Evolutionary conservation across 495 filamentous ascomycete genomes (phyloP).

Genomic region (Penicillium cosmopolitanum): DNA sequence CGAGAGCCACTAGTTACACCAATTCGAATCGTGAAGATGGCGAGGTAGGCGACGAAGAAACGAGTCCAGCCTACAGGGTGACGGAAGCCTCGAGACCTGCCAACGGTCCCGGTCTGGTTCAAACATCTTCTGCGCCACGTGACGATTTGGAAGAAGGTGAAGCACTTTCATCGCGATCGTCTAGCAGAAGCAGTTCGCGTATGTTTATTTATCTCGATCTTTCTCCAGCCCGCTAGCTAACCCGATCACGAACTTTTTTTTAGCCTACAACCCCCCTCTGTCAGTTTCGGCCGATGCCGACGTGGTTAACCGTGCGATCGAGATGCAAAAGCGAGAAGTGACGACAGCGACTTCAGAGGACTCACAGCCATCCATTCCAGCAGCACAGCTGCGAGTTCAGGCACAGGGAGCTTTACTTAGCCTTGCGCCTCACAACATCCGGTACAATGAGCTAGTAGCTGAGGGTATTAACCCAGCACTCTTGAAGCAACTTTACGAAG

Average conservation of each 20-base stretch:
- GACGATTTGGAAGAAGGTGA: constrained; percentile 36
- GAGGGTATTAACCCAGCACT: constrained; percentile 70
- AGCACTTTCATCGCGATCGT: constrained; percentile 28
- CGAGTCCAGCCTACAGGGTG: not conserved
- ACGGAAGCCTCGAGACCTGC: not conserved
- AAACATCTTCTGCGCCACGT: constrained; percentile 4
- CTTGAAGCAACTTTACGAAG: constrained; percentile 65
- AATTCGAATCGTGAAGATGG: constrained; percentile 64
- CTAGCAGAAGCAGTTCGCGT: constrained; percentile 44
- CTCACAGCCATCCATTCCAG: constrained; percentile 22
- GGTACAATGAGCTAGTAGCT: constrained; percentile 67
- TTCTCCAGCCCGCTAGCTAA: constrained; percentile 23
- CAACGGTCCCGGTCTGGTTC: not conserved
- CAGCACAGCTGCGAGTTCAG: constrained; percentile 61
- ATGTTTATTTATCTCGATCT: constrained; percentile 13
- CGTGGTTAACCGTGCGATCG: constrained; percentile 20
- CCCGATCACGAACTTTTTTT: not conserved
- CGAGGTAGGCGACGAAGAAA: constrained; percentile 71
- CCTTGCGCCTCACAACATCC: constrained; percentile 65
- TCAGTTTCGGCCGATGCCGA: constrained; percentile 30
- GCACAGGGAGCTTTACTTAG: constrained; percentile 70
- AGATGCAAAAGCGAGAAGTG: constrained; percentile 17
- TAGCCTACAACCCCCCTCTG: constrained; percentile 49
- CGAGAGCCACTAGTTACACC: constrained; percentile 11
- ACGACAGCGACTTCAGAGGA: not conserved